Evolutionary conservation across 352 stramenopile genomes (phyloP).

Genomic region (Globisporangium apiculatum): DNA sequence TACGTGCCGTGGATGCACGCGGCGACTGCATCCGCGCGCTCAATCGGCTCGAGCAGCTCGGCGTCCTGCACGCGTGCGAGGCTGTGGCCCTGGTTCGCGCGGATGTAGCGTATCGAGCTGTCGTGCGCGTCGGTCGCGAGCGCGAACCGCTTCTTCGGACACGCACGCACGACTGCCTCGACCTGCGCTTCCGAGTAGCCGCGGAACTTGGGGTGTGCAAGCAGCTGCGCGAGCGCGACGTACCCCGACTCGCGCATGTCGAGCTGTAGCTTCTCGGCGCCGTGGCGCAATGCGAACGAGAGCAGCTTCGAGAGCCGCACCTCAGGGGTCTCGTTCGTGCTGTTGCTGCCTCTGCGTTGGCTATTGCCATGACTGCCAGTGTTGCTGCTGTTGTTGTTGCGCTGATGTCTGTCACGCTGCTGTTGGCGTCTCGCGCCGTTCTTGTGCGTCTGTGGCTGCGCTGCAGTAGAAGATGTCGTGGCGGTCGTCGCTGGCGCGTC

Average conservation of each 20-base stretch:
- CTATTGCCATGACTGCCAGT: background rate
- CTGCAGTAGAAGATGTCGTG: background rate
- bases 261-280: conserved; percentile 55
- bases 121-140: conserved; percentile 46
- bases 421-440: background rate
- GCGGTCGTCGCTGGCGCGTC: background rate
- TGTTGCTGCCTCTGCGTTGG: background rate
- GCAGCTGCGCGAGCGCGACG: conserved; percentile 42
- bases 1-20: conserved; percentile 82
- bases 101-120: conserved; percentile 39
- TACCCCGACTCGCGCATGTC: conserved; percentile 67
- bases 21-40: conserved; percentile 29
- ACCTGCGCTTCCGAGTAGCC: conserved; percentile 47
- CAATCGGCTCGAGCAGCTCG: conserved; percentile 59
- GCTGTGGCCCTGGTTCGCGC: conserved; percentile 79
- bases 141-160: conserved; percentile 71
- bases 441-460: background rate
- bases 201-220: conserved; percentile 47
- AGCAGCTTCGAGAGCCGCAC: conserved; percentile 75
- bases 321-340: conserved; percentile 34
- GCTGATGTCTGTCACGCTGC: background rate
- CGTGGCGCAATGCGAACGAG: conserved; percentile 70
- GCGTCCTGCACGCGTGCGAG: conserved; percentile 58
- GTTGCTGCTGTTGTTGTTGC: background rate
- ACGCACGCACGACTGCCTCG: conserved; percentile 53